Evolutionary conservation across 2,329 filamentous ascomycete species (phyloP).

Genomic region (Juglanconis oblonga): DNA sequence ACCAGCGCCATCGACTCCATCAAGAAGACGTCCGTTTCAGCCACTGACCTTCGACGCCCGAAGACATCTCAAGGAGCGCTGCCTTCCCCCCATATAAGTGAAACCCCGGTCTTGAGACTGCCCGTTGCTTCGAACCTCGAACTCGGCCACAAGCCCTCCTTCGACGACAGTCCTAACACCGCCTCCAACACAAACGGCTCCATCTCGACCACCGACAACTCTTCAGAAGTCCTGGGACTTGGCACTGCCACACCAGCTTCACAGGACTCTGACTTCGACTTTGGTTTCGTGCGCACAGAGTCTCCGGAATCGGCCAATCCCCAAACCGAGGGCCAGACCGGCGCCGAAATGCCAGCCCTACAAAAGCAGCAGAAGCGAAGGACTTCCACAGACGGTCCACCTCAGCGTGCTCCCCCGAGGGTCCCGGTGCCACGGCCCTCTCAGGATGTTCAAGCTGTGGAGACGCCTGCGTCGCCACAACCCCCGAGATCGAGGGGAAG

Average conservation of each 20-base stretch:
- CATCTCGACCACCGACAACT: constrained; percentile 17
- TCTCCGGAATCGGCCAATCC: constrained; percentile 11
- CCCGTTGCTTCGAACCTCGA: constrained; percentile 14
- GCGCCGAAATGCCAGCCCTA: constrained; percentile 11
- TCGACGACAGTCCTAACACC: constrained; percentile 11
- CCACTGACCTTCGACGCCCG: constrained; percentile 9
- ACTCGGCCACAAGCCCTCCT: constrained; percentile 4
- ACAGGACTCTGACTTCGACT: constrained; percentile 15
- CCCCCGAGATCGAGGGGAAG: background rate
- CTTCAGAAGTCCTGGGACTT: constrained; percentile 5
- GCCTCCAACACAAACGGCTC: constrained; percentile 14
- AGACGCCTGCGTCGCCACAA: constrained; percentile 6
- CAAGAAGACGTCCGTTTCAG: background rate
- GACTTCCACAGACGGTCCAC: constrained; percentile 1
- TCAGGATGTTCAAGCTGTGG: background rate
- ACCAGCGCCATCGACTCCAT: constrained; percentile 11
- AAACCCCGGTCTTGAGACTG: background rate
- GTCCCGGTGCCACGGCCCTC: constrained; percentile 5
- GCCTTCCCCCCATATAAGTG: constrained; percentile 5
- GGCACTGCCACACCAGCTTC: constrained; percentile 14
- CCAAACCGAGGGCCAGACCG: background rate
- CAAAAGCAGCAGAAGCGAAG: constrained; percentile 11
- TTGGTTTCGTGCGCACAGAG: constrained; percentile 14
- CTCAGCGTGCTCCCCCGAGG: background rate
- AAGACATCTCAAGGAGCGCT: constrained; percentile 13